Evolutionary conservation across 1,284 basidiomycete species (phyloP).

Genomic region (Tausonia pullulans): DNA sequence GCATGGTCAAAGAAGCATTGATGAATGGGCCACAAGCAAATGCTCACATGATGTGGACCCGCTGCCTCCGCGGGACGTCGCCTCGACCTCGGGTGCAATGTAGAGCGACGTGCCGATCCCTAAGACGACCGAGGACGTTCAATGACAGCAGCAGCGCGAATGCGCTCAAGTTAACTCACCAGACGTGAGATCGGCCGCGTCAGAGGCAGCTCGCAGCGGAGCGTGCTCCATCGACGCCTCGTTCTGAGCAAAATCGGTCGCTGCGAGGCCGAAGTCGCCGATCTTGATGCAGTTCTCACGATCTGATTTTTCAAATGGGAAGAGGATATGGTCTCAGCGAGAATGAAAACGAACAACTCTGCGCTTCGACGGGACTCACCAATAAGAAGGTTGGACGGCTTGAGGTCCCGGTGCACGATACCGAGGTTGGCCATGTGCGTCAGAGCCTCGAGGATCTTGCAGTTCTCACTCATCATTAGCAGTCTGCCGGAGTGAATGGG

Average conservation of each 20-base stretch:
- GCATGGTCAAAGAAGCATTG: not conserved
- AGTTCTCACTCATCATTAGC: no score
- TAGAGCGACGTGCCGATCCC: conserved; percentile 88
- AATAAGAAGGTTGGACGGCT: conserved; percentile 83
- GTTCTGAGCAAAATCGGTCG: conserved; percentile 14
- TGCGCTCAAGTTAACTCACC: conserved; percentile 36
- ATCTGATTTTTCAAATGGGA: conserved; percentile 40
- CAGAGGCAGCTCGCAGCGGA: not conserved
- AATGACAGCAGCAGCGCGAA: conserved; percentile 20
- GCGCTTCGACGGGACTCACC: conserved; percentile 39
- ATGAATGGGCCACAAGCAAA: not conserved
- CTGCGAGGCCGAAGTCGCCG: conserved; percentile 80
- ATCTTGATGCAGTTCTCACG: conserved; percentile 84
- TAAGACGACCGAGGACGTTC: conserved; percentile 22
- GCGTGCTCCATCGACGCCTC: conserved; percentile 17
- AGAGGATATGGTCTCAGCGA: not conserved
- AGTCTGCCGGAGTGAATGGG: no score
- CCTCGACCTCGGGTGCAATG: conserved; percentile 71
- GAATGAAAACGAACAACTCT: not conserved
- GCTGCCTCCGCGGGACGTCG: conserved; percentile 24
- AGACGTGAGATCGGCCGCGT: conserved; percentile 55
- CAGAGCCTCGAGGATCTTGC: conserved; percentile 68
- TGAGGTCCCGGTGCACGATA: conserved; percentile 90
- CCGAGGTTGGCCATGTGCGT: conserved; percentile 79
- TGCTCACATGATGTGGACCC: not conserved